Conservation (phyloP, 169 alveolate species). For the Plasmodium chabaudi region DNA sequence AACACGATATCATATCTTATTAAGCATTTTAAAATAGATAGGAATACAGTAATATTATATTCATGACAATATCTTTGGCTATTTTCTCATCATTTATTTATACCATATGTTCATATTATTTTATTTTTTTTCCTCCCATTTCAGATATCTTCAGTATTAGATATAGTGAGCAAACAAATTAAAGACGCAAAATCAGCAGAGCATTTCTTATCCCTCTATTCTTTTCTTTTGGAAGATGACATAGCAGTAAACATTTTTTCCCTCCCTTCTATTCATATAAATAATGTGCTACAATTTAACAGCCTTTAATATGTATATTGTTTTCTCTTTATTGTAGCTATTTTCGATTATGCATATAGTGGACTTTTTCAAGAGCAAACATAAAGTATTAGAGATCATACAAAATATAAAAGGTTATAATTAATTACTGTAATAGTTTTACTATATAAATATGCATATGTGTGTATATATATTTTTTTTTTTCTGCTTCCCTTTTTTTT, state of each 20-base stretch:
- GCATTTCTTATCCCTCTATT: conserved; percentile 23
- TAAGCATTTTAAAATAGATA: conserved; percentile 17
- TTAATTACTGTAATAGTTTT: too few species aligned
- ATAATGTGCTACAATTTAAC: background rate
- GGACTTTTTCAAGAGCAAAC: conserved; percentile 58
- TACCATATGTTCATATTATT: background rate
- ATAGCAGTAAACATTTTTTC: conserved; percentile 9
- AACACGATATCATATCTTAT: conserved; percentile 37
- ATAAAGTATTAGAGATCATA: conserved; percentile 22
- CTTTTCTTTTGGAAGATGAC: conserved; percentile 57
- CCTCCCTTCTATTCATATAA: background rate
- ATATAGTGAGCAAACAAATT: conserved; percentile 39
- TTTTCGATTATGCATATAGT: conserved; percentile 55
- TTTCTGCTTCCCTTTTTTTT: background rate
- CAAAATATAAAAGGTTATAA: conserved; percentile 21
- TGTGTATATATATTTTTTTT: background rate
- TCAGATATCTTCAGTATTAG: conserved; percentile 41
- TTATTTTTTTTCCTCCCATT: background rate
- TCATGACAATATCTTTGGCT: background rate
- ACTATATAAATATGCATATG: background rate
- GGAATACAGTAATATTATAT: background rate
- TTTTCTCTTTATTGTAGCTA: conserved; percentile 12
- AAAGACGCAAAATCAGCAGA: conserved; percentile 33
- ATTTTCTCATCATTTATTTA: background rate
- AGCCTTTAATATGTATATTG: background rate